Evolutionary conservation across 768 basidiomycete species (phyloP).

Genomic region (Pluteus cervinus): DNA sequence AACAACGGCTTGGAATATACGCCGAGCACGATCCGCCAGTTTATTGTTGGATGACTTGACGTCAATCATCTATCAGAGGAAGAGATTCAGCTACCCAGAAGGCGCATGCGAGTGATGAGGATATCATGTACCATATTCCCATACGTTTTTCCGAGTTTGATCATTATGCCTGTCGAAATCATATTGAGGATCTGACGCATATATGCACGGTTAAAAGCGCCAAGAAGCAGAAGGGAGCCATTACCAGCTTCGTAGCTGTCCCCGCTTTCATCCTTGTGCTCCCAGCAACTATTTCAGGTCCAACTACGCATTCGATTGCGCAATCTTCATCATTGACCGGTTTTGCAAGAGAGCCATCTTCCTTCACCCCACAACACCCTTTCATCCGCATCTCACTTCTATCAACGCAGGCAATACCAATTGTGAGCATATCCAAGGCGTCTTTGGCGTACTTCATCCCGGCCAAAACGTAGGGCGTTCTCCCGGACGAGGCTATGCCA

Average conservation of each 20-base stretch:
- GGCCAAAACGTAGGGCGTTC: conserved; percentile 29
- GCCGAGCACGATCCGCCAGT: conserved; percentile 20
- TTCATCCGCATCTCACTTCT: conserved; percentile 20
- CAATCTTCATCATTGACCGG: conserved; percentile 19
- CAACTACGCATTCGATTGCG: conserved; percentile 23
- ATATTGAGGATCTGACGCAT: conserved; percentile 25
- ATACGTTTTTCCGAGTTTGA: conserved; percentile 28
- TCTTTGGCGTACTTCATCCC: conserved; percentile 19
- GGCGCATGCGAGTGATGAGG: neutral
- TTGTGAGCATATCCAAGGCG: conserved; percentile 16
- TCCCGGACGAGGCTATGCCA: conserved; percentile 27
- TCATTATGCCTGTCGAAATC: conserved; percentile 28
- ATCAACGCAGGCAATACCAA: conserved; percentile 22
- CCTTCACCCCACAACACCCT: too few species aligned
- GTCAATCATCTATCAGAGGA: conserved; percentile 24
- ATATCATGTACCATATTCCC: conserved; percentile 23
- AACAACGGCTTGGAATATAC: conserved; percentile 23
- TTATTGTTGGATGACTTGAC: conserved; percentile 25
- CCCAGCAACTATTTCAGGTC: conserved; percentile 26
- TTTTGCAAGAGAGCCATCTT: too few species aligned
- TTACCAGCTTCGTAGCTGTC: conserved; percentile 30
- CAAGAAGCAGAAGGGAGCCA: conserved; percentile 1
- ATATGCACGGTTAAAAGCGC: neutral
- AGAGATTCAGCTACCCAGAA: neutral
- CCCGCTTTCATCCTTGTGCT: conserved; percentile 30